Evolutionary conservation across 805 yeast genomes (phyloP).

Genomic region (Metschnikowia hibisci): DNA sequence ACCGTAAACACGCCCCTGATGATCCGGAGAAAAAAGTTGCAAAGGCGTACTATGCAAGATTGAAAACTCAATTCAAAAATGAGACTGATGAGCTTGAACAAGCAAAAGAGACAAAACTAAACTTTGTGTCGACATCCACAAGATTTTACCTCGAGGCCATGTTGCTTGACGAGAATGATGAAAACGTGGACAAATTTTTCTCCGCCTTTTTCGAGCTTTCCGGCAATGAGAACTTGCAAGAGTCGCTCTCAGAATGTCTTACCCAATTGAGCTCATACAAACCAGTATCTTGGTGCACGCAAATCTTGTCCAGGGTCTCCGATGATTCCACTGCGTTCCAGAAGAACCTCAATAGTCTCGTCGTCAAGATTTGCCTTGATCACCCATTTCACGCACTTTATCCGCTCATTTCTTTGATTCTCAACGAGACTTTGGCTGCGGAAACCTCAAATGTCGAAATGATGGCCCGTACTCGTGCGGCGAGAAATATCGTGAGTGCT

Average conservation of each 20-base stretch:
- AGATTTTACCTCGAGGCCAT: constrained; percentile 57
- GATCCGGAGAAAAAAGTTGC: constrained; percentile 51
- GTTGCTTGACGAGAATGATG: constrained; percentile 37
- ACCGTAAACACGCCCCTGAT: constrained; percentile 36
- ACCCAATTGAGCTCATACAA: constrained; percentile 51
- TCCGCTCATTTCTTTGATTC: constrained; percentile 53
- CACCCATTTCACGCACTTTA: constrained; percentile 78
- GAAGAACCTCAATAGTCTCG: constrained; percentile 42
- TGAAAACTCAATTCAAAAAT: constrained; percentile 44
- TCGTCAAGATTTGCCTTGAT: constrained; percentile 43
- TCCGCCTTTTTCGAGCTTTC: constrained; percentile 77
- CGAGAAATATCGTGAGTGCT: constrained; percentile 43
- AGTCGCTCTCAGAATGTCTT: constrained; percentile 35
- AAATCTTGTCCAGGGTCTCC: constrained; percentile 66
- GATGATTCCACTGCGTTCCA: constrained; percentile 54
- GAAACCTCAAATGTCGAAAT: constrained; percentile 31
- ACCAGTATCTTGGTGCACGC: constrained; percentile 78
- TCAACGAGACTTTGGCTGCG: constrained; percentile 35
- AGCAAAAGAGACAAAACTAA: constrained; percentile 34
- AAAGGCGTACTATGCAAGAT: constrained; percentile 46
- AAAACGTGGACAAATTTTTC: constrained; percentile 70
- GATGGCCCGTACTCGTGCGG: constrained; percentile 46
- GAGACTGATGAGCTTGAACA: constrained; percentile 47
- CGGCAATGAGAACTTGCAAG: constrained; percentile 41
- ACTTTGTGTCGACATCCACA: constrained; percentile 51